Base-by-base conservation (phyloP, 768 basidiomycete genomes). In the Rhodosporidiobolus odoratus region DNA sequence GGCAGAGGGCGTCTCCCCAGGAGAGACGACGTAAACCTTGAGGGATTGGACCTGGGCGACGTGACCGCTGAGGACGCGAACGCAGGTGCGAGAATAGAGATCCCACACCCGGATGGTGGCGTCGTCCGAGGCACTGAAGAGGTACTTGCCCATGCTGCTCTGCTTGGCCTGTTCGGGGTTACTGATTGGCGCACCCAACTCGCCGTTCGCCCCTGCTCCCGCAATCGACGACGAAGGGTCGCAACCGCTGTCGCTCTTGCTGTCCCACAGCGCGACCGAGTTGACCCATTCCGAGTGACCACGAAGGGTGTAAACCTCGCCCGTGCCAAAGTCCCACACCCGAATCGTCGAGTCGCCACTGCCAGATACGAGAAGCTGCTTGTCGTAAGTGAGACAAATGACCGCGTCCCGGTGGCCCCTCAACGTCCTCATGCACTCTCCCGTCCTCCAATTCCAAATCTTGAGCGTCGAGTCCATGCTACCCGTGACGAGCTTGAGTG, bases 201-300 rank as follows among this genome's bases (percentile, higher is more conserved):
- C 64, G 10, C 64, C 73, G 35, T 52, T 61, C 19, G 38, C 35
- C 23, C 40, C 53, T 58, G 38, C 34, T 53, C 52, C 57, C 47
- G 59, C 54, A 58, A 56, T 60, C 61, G 54, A 41, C 67, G 66
- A 60, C 30, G 53, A 50, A 27, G 70, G 43, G 37, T 57, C 65
- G 77, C 81, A 75, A 52, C 80, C 79, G 64, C 76, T 30, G 68
- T 64, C 63, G 47, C 50, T 67, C 73, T 72, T 48, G 34, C 81
- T 78, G 73, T 97, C 92, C 95, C 96, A 99, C 43, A 99, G 81
- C 74, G 88, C 86, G 30, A 99, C 95, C 4, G 91, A 84, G 78
- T 98, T 98, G 68, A 99, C 94, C 93, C 96, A 96, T 77, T 98
- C 93, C 41, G 83, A 82, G 77, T 99, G 96, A 4, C 96, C 96